These are phyloP conservation scores for Linum trigynum DNA, from an alignment of 345 rosid species.

Conservation along the genomic window DNA sequence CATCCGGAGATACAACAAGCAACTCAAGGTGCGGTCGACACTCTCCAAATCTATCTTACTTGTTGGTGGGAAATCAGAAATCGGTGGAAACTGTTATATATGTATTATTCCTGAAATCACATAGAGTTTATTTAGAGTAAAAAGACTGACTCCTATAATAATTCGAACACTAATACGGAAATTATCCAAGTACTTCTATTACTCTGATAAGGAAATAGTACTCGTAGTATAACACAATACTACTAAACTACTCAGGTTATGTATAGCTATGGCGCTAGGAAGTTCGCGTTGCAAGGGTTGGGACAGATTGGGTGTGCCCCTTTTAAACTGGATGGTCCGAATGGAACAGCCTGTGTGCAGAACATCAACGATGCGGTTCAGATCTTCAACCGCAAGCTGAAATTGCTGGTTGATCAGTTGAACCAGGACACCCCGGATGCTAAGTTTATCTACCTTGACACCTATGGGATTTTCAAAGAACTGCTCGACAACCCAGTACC, in stretches of 20 bases:
- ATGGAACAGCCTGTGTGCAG: constrained; percentile 53
- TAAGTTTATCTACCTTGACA: constrained; percentile 52
- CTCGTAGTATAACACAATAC: no score
- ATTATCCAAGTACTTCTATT: no score
- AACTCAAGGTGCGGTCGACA: constrained; percentile 26
- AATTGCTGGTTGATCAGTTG: constrained; percentile 51
- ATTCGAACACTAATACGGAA: no score
- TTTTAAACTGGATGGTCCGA: constrained; percentile 47
- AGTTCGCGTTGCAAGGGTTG: constrained; percentile 64
- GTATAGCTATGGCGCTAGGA: constrained; percentile 74
- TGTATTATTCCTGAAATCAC: no score
- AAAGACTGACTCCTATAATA: no score
- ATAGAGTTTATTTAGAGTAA: no score
- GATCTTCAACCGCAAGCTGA: constrained; percentile 65
- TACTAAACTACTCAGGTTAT: constrained; percentile 34
- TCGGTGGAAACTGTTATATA: no score
- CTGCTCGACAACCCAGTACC: constrained; percentile 36
- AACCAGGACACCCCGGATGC: constrained; percentile 48
- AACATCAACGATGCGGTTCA: constrained; percentile 52
- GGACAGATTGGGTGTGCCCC: constrained; percentile 93
- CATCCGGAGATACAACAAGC: constrained; percentile 7
- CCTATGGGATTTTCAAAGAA: constrained; percentile 68
- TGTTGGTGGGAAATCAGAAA: no score
- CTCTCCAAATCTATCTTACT: not conserved
- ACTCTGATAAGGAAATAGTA: no score